A percentile compares a stretch with the other conserved stretches of the same genome.
These are phyloP conservation scores for Petasospora fabianii DNA, from an alignment of 1,139 yeast species.

Conservation along the genomic window DNA sequence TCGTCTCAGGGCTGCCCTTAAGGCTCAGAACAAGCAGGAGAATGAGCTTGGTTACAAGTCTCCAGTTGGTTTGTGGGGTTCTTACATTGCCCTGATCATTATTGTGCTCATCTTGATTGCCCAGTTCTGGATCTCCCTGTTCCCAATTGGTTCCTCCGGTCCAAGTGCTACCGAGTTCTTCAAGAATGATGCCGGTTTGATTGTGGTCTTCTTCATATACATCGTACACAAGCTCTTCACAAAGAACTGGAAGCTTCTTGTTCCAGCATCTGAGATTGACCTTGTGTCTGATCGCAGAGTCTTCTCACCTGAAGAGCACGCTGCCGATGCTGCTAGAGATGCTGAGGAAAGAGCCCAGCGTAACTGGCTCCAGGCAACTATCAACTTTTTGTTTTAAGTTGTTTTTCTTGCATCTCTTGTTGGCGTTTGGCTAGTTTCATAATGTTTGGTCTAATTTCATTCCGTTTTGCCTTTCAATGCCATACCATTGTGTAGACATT, in stretches of 20 bases:
- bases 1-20: conserved; percentile 67
- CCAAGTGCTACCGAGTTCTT: conserved; percentile 42
- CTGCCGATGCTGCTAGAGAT: conserved; percentile 14
- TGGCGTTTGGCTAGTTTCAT: too few relatives aligned
- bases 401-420: too few relatives aligned
- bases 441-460: too few relatives aligned
- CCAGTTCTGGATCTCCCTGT: conserved; percentile 72
- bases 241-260: conserved; percentile 21
- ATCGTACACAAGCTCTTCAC: conserved; percentile 37
- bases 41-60: conserved; percentile 62
- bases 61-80: conserved; percentile 61
- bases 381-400: conserved; percentile 11
- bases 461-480: too few relatives aligned
- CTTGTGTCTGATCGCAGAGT: conserved; percentile 1
- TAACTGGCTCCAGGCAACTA: conserved; percentile 4
- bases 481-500: too few relatives aligned
- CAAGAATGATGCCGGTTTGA: conserved; percentile 43
- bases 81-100: conserved; percentile 52
- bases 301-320: conserved; percentile 2
- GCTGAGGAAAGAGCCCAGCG: conserved; percentile 7
- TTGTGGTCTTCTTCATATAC: conserved; percentile 31
- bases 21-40: conserved; percentile 51
- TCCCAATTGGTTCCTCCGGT: conserved; percentile 53
- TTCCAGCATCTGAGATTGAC: conserved; percentile 43
- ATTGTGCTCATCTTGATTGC: conserved; percentile 59